A percentile compares a stretch with the other conserved stretches of the same genome.
Conservation (phyloP, 2,329 filamentous ascomycete genomes). For the Capronia epimyces region DNA sequence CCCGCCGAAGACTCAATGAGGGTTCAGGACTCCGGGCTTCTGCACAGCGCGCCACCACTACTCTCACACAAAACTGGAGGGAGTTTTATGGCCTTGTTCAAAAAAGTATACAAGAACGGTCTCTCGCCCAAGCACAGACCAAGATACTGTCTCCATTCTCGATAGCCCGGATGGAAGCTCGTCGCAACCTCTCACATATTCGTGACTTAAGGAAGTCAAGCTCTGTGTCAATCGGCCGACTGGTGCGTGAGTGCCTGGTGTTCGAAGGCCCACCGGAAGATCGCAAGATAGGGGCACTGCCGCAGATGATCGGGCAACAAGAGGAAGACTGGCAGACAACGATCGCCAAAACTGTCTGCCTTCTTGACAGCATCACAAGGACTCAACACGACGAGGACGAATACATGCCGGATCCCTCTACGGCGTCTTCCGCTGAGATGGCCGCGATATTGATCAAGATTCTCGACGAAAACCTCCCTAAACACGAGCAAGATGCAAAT, state of each 20-base stretch:
- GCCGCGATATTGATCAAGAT: conserved; percentile 49
- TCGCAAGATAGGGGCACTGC: conserved; percentile 18
- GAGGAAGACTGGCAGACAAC: conserved; percentile 67
- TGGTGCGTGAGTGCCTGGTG: conserved; percentile 78
- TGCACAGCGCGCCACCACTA: conserved; percentile 23
- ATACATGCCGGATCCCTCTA: conserved; percentile 12
- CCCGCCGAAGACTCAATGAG: conserved; percentile 27
- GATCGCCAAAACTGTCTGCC: conserved; percentile 70
- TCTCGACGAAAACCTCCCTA: conserved; percentile 62
- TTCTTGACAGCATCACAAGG: conserved; percentile 63
- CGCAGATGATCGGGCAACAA: conserved; percentile 26
- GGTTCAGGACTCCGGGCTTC: conserved; percentile 32
- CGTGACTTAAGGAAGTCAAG: conserved; percentile 71
- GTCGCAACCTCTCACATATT: conserved; percentile 65
- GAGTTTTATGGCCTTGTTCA: conserved; percentile 76
- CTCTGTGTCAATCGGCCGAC: conserved; percentile 76
- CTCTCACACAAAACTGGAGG: conserved; percentile 43
- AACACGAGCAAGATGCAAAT: conserved; percentile 56
- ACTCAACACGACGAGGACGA: conserved; percentile 9
- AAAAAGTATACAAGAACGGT: conserved; percentile 67
- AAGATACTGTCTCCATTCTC: conserved; percentile 74
- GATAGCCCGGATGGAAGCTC: conserved; percentile 66
- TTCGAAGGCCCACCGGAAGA: conserved; percentile 47
- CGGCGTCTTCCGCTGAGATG: conserved; percentile 20
- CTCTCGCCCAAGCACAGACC: conserved; percentile 63